Conservation (phyloP, 2,329 filamentous ascomycete genomes). For the Mariannaea sp. region DNA sequence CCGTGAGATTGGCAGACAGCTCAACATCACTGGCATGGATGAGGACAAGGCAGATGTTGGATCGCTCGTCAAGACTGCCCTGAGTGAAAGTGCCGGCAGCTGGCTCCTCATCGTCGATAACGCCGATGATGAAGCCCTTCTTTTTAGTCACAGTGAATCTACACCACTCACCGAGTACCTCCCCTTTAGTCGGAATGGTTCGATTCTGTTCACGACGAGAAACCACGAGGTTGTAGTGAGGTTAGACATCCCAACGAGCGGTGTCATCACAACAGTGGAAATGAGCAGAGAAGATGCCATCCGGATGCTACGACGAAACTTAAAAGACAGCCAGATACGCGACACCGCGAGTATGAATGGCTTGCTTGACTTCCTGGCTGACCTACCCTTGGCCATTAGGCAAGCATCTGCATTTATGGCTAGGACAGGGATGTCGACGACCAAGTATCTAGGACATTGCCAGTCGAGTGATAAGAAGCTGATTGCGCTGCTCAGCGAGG, state of each 20-base stretch:
- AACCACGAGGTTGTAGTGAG: conserved; percentile 11
- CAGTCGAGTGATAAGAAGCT: conserved; percentile 27
- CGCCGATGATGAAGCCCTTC: conserved; percentile 45
- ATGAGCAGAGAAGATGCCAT: conserved; percentile 31
- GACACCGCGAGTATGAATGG: conserved; percentile 23
- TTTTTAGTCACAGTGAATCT: conserved; percentile 26
- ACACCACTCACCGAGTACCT: conserved; percentile 35
- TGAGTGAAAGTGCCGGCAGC: conserved; percentile 37
- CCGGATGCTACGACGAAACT: conserved; percentile 27
- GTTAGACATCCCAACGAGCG: conserved; percentile 15
- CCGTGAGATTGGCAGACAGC: conserved; percentile 37
- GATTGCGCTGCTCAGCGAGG: conserved; percentile 35
- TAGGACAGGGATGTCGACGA: conserved; percentile 29
- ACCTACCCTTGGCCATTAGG: conserved; percentile 44
- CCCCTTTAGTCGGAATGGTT: conserved; percentile 28
- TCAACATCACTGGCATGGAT: conserved; percentile 38
- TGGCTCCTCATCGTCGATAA: conserved; percentile 55
- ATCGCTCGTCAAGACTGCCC: conserved; percentile 40
- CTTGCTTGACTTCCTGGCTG: conserved; percentile 39
- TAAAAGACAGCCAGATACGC: conserved; percentile 26
- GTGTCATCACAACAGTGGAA: conserved; percentile 23
- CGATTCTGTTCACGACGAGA: conserved; percentile 31
- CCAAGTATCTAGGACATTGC: conserved; percentile 36
- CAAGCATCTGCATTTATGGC: conserved; percentile 46
- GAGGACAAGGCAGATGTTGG: conserved; percentile 44